A percentile compares a stretch with the other conserved stretches of the same genome.
phyloP scores from a whole-genome alignment of 768 basidiomycete genomes.

The Myochromella boudieri region DNA sequence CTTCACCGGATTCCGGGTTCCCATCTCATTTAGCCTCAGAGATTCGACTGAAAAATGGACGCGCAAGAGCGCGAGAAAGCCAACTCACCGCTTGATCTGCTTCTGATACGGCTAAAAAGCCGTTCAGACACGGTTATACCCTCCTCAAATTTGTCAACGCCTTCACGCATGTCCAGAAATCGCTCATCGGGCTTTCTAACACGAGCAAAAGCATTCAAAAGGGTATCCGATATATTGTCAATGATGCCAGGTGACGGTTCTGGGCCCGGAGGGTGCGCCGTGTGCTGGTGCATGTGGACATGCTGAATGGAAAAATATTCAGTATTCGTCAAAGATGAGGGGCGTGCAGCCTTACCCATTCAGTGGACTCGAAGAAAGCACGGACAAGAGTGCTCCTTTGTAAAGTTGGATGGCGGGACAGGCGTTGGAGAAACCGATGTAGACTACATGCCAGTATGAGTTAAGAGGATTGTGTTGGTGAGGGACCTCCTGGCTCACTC shows the following conservation, averaged over 20 bases:
- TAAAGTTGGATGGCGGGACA: slow-evolving; percentile 92
- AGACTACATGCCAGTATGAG: slow-evolving; percentile 49
- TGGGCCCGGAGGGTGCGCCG: slow-evolving; percentile 88
- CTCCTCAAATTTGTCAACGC: slow-evolving; percentile 95
- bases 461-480: slow-evolving; percentile 7
- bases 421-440: slow-evolving; percentile 86
- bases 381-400: slow-evolving; percentile 89
- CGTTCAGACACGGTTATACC: slow-evolving; percentile 82
- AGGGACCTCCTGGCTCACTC: slow-evolving; percentile 56
- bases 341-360: slow-evolving; percentile 78
- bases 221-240: slow-evolving; percentile 94
- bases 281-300: slow-evolving; percentile 95
- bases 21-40: slow-evolving; percentile 89
- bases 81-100: slow-evolving; percentile 83
- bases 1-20: slow-evolving; percentile 80
- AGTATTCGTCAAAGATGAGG: slow-evolving; percentile 5
- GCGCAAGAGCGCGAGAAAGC: slow-evolving; percentile 18
- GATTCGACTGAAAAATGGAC: slow-evolving; percentile 35
- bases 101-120: slow-evolving; percentile 74
- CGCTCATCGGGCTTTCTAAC: slow-evolving; percentile 97
- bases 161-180: slow-evolving; percentile 89
- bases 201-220: slow-evolving; percentile 93
- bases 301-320: slow-evolving; percentile 49
- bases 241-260: slow-evolving; percentile 79
- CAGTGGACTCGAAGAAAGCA: slow-evolving; percentile 93